Evolutionary conservation across 2,329 filamentous ascomycete genomes (phyloP), one percentile per base, ranked within the genome.

Genomic region (Pseudogymnoascus sp.): DNA sequence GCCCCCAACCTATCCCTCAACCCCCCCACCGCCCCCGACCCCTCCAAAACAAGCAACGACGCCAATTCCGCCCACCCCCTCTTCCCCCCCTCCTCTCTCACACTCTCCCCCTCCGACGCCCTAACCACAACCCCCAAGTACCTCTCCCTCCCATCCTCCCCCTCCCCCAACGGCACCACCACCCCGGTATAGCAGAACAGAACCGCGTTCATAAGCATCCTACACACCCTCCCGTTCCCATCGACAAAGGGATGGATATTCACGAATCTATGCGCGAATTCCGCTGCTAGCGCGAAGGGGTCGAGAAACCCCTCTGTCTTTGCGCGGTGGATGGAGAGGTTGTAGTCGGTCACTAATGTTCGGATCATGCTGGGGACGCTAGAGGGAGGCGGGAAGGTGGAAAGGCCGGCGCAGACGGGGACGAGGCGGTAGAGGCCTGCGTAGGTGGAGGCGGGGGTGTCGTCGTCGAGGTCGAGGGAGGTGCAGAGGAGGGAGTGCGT

Each of bases 171-270:
- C 11, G 16, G 19, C 29, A 67, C 62, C 6, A 67, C 62, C 21
- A 65, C 56, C 0, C 74, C 71, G 0, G 65, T 64, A 59, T 73
- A 75, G 1, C 72, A 74, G 0, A 75, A 63, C 0, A 78, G 61
- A 0, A 79, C 69, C 0, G 69, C 70, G 14, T 77, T 78, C 0
- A 77, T 68, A 1, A 78, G 68, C 11, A 79, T 67, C 0, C 75
- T 70, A 35, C 74, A 76, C 65, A 72, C 71, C 2, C 75, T 64
- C 0, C 75, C 75, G 33, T 78, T 79, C 0, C 75, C 76, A 31
- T 78, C 75, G 4, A 70, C 68, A 26, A 78, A 78, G 0, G 74
- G 76, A 11, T 78, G 75, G 0, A 77, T 77, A 10, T 70, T 69
- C 7, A 77, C 71, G 26, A 78, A 74, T 2, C 67, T 44, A 13